Evolutionary conservation across 768 basidiomycete species (phyloP).

Genomic region (Gautieria morchelliformis): DNA sequence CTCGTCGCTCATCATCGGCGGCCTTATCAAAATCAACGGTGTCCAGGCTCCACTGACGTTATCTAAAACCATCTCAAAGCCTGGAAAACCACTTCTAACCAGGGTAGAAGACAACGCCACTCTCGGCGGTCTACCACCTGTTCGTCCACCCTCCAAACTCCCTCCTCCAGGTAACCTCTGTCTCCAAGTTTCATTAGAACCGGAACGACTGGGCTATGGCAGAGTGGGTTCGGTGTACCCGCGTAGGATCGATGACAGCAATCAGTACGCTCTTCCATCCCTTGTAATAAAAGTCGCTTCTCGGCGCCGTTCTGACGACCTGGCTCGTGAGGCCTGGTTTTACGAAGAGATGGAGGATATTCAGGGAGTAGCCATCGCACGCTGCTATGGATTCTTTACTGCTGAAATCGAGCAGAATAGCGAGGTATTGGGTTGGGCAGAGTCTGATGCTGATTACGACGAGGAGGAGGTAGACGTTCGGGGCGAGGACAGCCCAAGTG

Average conservation of each 20-base stretch:
- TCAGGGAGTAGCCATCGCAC: conserved; percentile 8
- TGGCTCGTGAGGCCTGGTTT: conserved; percentile 12
- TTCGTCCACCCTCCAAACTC: too few relatives aligned
- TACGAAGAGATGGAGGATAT: conserved; percentile 12
- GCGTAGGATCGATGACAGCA: not conserved
- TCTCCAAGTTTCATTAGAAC: too few relatives aligned
- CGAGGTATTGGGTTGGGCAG: too few relatives aligned
- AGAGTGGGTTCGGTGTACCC: not conserved
- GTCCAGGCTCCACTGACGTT: too few relatives aligned
- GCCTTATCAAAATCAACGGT: too few relatives aligned
- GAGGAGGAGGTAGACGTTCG: not conserved
- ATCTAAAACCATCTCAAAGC: too few relatives aligned
- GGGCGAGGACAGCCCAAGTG: not conserved
- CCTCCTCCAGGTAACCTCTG: too few relatives aligned
- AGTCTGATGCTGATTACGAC: not conserved
- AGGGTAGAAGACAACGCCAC: too few relatives aligned
- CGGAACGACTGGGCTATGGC: not conserved
- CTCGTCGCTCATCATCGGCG: too few relatives aligned
- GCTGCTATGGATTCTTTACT: conserved; percentile 11
- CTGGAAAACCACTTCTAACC: too few relatives aligned
- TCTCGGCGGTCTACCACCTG: too few relatives aligned
- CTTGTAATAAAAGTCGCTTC: not conserved
- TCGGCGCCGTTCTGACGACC: not conserved
- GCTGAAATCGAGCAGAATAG: not conserved
- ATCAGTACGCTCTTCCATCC: not conserved